Conservation (phyloP, 2,329 filamentous ascomycete genomes). For the Nigrospora osmanthi region DNA sequence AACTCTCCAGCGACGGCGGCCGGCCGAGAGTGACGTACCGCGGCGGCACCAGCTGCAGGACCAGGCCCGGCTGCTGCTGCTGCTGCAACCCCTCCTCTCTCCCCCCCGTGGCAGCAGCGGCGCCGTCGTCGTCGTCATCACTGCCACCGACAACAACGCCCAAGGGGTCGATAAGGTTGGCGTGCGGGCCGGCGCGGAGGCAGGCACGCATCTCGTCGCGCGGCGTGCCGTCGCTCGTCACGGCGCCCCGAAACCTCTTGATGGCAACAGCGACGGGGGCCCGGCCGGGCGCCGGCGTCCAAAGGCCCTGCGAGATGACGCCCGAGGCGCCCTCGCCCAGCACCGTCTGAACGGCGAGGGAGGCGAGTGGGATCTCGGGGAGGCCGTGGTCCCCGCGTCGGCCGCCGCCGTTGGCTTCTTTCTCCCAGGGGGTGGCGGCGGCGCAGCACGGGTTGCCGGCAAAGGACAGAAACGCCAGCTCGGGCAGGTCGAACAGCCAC, state of each 20-base stretch:
- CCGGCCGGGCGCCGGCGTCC: constrained; percentile 15
- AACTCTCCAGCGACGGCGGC: constrained; percentile 34
- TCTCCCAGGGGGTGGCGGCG: no score
- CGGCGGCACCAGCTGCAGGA: constrained; percentile 38
- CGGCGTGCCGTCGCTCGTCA: constrained; percentile 38
- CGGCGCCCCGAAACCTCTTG: constrained; percentile 38
- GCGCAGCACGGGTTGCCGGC: constrained; percentile 39
- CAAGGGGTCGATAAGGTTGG: constrained; percentile 35
- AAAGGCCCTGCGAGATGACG: constrained; percentile 32
- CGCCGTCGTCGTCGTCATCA: constrained; percentile 6
- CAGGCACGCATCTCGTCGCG: constrained; percentile 40
- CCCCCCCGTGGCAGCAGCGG: no score
- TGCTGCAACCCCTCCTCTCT: no score
- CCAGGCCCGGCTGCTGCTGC: constrained; percentile 32
- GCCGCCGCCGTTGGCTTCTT: no score
- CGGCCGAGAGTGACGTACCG: constrained; percentile 32
- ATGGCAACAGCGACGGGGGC: constrained; percentile 31
- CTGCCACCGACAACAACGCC: constrained; percentile 33
- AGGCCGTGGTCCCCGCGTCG: constrained; percentile 13
- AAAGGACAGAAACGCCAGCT: constrained; percentile 37
- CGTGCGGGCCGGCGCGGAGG: constrained; percentile 35
- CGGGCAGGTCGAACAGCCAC: constrained; percentile 36
- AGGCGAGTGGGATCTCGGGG: constrained; percentile 25
- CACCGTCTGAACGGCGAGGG: constrained; percentile 29
- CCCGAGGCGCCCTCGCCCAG: constrained; percentile 39